These are phyloP conservation scores for Solanum hybrid DNA, from an alignment of 305 asterid genomes.

Conservation along the genomic window DNA sequence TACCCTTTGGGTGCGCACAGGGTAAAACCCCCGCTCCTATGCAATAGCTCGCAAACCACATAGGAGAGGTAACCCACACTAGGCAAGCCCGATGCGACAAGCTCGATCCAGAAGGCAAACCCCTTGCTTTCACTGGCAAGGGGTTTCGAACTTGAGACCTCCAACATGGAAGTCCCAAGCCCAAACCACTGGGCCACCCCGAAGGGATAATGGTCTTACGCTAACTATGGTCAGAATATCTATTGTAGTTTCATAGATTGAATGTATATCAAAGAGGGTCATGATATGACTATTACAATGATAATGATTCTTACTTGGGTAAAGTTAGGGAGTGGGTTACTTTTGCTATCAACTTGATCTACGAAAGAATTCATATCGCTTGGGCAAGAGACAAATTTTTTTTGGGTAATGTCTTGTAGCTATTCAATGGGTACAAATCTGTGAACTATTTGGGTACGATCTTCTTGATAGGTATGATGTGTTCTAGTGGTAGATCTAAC, in stretches of 20 bases:
- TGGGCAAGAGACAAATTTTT: not conserved
- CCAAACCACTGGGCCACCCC: too few relatives aligned
- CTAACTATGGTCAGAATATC: not conserved
- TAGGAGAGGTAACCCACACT: too few relatives aligned
- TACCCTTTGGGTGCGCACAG: too few relatives aligned
- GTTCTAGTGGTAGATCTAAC: too few relatives aligned
- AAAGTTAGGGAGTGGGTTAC: not conserved
- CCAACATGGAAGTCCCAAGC: too few relatives aligned
- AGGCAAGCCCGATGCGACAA: too few relatives aligned
- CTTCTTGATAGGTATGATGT: not conserved
- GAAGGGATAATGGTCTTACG: too few relatives aligned
- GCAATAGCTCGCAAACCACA: too few relatives aligned
- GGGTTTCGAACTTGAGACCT: too few relatives aligned
- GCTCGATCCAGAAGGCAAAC: too few relatives aligned
- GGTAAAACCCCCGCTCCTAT: too few relatives aligned
- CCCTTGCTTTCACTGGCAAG: too few relatives aligned
- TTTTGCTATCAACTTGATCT: not conserved
- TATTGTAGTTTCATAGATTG: not conserved
- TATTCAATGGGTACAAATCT: not conserved
- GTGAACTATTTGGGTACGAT: not conserved
- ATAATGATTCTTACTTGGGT: not conserved
- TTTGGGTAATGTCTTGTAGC: not conserved
- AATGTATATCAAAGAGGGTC: not conserved
- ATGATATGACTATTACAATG: not conserved
- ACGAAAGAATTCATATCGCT: not conserved